These are phyloP conservation scores for Akanthomyces dipterigenus DNA, from an alignment of 2,329 filamentous ascomycete species.

Conservation along the genomic window DNA sequence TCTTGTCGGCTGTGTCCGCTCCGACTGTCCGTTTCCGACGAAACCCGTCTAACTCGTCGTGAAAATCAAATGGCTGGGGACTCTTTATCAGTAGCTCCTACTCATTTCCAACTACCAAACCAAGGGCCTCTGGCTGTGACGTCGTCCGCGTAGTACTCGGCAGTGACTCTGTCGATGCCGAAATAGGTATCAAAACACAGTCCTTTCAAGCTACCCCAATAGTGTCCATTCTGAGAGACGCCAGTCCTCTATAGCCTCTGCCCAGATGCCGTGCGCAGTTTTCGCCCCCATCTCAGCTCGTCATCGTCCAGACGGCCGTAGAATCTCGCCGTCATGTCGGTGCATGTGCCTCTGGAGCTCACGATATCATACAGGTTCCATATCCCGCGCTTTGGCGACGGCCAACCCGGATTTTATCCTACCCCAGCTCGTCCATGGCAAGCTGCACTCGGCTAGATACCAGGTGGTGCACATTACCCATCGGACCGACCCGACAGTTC, in stretches of 20 bases:
- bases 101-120: background rate
- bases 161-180: background rate
- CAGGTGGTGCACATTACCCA: background rate
- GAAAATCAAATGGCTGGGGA: background rate
- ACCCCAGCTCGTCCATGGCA: background rate
- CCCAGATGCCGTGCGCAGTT: background rate
- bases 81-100: background rate
- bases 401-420: background rate
- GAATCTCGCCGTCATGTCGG: background rate
- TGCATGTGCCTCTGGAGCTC: background rate
- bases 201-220: background rate
- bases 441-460: background rate
- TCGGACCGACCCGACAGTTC: conserved; percentile 12
- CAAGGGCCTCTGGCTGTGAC: too few species aligned
- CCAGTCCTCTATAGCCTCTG: background rate
- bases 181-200: too few species aligned
- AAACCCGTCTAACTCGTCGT: too few species aligned
- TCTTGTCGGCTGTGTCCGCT: background rate
- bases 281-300: background rate
- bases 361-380: too few species aligned
- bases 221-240: too few species aligned
- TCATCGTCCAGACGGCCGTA: background rate
- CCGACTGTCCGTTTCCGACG: background rate
- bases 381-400: background rate
- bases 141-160: background rate